phyloP scores from a whole-genome alignment of 1,139 yeast genomes.

The Yamadazyma aaseri region DNA sequence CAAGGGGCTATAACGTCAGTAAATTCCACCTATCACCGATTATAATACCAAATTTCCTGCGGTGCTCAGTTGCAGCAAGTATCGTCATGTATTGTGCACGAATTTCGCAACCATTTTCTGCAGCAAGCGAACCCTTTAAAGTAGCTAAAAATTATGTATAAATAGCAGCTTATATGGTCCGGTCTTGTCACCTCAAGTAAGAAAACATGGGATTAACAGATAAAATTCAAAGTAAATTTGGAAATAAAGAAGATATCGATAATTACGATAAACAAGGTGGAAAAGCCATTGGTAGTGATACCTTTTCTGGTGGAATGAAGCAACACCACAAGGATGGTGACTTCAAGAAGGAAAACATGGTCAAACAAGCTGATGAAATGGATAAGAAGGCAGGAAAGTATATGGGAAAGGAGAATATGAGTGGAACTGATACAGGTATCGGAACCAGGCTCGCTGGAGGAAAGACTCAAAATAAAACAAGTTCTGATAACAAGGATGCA shows the following conservation, averaged over 20 bases:
- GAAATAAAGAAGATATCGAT: conserved; percentile 26
- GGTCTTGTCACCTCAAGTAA: too few species aligned
- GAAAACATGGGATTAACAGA: conserved; percentile 39
- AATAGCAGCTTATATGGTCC: too few species aligned
- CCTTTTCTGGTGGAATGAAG: conserved; percentile 22
- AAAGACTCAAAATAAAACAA: conserved; percentile 11
- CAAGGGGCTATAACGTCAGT: too few species aligned
- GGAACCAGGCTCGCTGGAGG: conserved; percentile 24
- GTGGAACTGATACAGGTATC: conserved; percentile 31
- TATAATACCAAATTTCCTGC: too few species aligned
- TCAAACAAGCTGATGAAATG: conserved; percentile 25
- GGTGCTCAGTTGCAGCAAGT: too few species aligned
- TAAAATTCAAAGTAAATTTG: conserved; percentile 30
- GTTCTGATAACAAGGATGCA: conserved; percentile 12
- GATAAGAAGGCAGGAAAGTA: conserved; percentile 30
- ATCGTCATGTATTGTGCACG: too few species aligned
- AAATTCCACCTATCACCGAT: too few species aligned
- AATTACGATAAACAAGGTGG: conserved; percentile 33
- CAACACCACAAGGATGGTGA: conserved; percentile 32
- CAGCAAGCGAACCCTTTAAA: too few species aligned
- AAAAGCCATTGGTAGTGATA: conserved; percentile 26
- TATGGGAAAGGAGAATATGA: conserved; percentile 28
- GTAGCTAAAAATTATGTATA: too few species aligned
- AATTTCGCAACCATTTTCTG: too few species aligned
- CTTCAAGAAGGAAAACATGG: conserved; percentile 26